Base-by-base conservation (phyloP, 139 green algal species). In the Choricystis sp. region DNA sequence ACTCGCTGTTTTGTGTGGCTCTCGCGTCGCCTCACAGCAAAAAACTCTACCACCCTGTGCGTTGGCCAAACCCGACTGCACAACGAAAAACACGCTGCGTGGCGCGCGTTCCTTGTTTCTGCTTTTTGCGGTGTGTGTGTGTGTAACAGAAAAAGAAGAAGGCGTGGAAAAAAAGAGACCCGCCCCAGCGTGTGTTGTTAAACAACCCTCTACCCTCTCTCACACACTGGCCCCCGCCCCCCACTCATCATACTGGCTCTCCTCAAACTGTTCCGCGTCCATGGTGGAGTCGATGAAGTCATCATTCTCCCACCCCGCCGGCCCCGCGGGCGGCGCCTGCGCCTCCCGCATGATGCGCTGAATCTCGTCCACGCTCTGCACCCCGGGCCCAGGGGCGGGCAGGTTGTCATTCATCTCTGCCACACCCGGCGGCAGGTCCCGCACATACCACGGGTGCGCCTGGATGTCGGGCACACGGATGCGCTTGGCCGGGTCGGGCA, bases 371-470 rank as follows among this genome's bases (percentile, higher is more conserved):
- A 63, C 64, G 9, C 4, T 56, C 49, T 57, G 49, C n/a, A 59
- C 27, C 19, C 20, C 62, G n/a, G 29, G 20, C 26, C 27, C 56
- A 3, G 28, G 49, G 5, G 19, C 3, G 21, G 40, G 49, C 25
- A 62, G 25, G 49, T 5, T 40, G 60, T 24, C 57, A 5, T 26
- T 26, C 57, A 65, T 31, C 2, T 21, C 31, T 2, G 64, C 9
- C 22, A 72, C 31, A 21, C 57, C 57, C 0, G 40, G 2, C 1
- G 72, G 59, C 56, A 68, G 27, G 55, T 66, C 58, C 26, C 20
- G 2, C 26, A 57, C 26, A n/a, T 70, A 63, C 70, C 73, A 79
- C 24, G 70, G 61, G 57, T 77, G 70, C 20, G 20, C 23, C 29
- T 60, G 63, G 27, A 79, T 69, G 22, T 63, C 40, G 2, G 55